phyloP scores from a whole-genome alignment of 225 moss, liverwort and hornwort species.

The Rhytidiadelphus loreus region DNA sequence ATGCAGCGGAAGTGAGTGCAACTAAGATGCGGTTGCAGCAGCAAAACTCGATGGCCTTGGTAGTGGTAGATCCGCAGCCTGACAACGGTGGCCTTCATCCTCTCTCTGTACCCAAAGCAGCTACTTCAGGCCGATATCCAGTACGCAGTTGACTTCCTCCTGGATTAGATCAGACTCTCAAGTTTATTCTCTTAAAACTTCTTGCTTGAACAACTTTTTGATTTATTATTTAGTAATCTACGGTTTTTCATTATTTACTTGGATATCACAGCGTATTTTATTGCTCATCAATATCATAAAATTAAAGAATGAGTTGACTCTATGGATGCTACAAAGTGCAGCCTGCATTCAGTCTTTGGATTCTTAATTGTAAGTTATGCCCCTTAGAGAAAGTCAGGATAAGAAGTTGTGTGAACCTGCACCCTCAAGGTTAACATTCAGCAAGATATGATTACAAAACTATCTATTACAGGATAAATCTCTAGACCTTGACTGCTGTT shows the following conservation, averaged over 20 bases:
- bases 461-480: neutral
- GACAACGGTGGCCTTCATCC: conserved; percentile 53
- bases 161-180: neutral
- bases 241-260: neutral
- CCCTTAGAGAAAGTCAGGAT: neutral
- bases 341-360: neutral
- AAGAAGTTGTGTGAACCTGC: neutral
- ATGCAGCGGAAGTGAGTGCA: conserved; percentile 86
- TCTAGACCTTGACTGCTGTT: neutral
- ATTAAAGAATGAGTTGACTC: neutral
- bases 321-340: neutral
- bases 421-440: neutral
- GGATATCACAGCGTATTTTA: neutral
- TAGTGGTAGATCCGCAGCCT: conserved; percentile 56
- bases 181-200: neutral
- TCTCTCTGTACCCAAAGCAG: conserved; percentile 16
- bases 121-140: conserved; percentile 9
- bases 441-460: neutral
- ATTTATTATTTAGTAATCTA: neutral
- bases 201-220: neutral
- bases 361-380: neutral
- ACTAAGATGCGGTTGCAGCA: conserved; percentile 85
- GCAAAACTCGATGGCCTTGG: conserved; percentile 77
- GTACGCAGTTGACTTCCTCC: conserved; percentile 14
- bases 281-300: neutral